phyloP scores from a whole-genome alignment of 495 filamentous ascomycete species.

The Penicillium crystallinum region DNA sequence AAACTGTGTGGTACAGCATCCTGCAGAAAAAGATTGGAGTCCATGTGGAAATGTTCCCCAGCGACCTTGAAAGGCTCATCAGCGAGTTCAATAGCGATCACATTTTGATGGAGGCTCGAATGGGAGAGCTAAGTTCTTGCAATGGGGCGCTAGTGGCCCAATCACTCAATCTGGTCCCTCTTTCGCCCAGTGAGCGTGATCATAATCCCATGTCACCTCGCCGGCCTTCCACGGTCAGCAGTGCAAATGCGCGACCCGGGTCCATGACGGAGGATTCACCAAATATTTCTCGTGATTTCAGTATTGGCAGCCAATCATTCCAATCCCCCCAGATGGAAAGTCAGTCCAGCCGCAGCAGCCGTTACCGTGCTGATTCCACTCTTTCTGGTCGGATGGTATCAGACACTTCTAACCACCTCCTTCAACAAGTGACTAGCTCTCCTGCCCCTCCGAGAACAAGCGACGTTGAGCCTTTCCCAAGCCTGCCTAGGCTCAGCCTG shows the following conservation, averaged over 20 bases:
- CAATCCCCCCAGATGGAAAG: conserved; percentile 33
- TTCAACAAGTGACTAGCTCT: conserved; percentile 29
- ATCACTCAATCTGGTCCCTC: conserved; percentile 44
- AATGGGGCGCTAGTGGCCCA: conserved; percentile 55
- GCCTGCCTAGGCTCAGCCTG: conserved; percentile 37
- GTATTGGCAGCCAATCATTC: conserved; percentile 30
- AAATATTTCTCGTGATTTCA: conserved; percentile 48
- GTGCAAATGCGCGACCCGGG: conserved; percentile 45
- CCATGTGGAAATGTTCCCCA: conserved; percentile 66
- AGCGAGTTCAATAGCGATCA: conserved; percentile 70
- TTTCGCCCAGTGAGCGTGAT: conserved; percentile 41
- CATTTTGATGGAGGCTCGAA: conserved; percentile 46
- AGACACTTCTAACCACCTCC: conserved; percentile 21
- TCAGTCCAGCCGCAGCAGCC: conserved; percentile 24
- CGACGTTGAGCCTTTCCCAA: conserved; percentile 33
- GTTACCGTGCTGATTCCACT: conserved; percentile 31
- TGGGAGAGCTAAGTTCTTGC: conserved; percentile 50
- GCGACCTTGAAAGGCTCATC: conserved; percentile 59
- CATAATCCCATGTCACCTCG: conserved; percentile 30
- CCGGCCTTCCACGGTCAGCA: conserved; percentile 42
- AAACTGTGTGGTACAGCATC: conserved; percentile 69
- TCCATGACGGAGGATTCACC: conserved; percentile 65
- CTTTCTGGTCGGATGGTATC: conserved; percentile 23
- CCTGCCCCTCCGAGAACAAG: conserved; percentile 4
- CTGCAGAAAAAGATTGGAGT: conserved; percentile 75